Conservation (phyloP, 176 grass and related monocot species). For the Metroxylon sagu region DNA sequence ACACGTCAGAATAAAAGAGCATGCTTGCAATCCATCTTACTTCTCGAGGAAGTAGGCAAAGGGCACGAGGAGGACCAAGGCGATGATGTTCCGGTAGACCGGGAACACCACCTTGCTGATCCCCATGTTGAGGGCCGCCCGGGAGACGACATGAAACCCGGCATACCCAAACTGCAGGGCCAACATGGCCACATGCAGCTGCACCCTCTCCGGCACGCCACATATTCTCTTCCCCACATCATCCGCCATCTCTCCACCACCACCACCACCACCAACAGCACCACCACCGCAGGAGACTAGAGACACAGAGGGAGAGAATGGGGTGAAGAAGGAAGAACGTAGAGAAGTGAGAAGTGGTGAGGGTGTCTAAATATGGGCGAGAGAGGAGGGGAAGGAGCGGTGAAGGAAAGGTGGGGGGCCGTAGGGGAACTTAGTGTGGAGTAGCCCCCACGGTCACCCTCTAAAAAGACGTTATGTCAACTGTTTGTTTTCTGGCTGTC, state of each 20-base stretch:
- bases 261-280: neutral
- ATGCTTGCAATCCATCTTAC: slow-evolving; percentile 17
- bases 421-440: neutral
- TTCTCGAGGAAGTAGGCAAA: slow-evolving; percentile 98
- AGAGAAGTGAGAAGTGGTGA: slow-evolving; percentile 11
- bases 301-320: neutral
- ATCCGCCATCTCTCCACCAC: slow-evolving; percentile 51
- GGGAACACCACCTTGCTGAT: slow-evolving; percentile 99
- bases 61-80: slow-evolving; percentile 71
- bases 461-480: slow-evolving; percentile 32
- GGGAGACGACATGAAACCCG: slow-evolving; percentile 89
- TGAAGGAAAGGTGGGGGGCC: neutral
- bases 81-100: slow-evolving; percentile 98
- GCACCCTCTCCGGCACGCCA: slow-evolving; percentile 82
- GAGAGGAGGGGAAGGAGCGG: neutral
- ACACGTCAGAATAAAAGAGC: neutral
- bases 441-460: slow-evolving; percentile 15
- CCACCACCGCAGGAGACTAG: neutral
- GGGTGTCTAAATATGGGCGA: slow-evolving; percentile 38
- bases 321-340: neutral
- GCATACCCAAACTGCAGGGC: slow-evolving; percentile 94
- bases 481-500: slow-evolving; percentile 31
- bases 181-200: slow-evolving; percentile 96
- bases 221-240: slow-evolving; percentile 39
- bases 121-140: slow-evolving; percentile 89